Evolutionary conservation across 345 rosid genomes (phyloP).

Genomic region (Brassica napus): Da-Ae NC_063449.1:21107501-21108000

Average conservation of each 20-base stretch:
- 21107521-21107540: too few species aligned
- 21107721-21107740: neutral
- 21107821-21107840: neutral
- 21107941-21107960: slow-evolving; percentile 36
- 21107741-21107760: neutral
- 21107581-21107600: too few species aligned
- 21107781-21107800: neutral
- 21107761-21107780: neutral
- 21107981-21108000: slow-evolving; percentile 77
- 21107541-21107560: too few species aligned
- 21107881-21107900: neutral
- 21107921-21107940: slow-evolving; percentile 4
- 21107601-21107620: too few species aligned
- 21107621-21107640: too few species aligned
- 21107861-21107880: neutral
- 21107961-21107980: slow-evolving; percentile 55
- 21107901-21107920: neutral
- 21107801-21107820: neutral
- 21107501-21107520: too few species aligned
- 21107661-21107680: neutral
- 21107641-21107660: neutral
- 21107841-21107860: too few species aligned
- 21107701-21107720: neutral
- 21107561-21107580: too few species aligned
- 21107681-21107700: neutral